Evolutionary conservation across 2,329 filamentous ascomycete species (phyloP).

Genomic region (Alternaria sp.): DNA sequence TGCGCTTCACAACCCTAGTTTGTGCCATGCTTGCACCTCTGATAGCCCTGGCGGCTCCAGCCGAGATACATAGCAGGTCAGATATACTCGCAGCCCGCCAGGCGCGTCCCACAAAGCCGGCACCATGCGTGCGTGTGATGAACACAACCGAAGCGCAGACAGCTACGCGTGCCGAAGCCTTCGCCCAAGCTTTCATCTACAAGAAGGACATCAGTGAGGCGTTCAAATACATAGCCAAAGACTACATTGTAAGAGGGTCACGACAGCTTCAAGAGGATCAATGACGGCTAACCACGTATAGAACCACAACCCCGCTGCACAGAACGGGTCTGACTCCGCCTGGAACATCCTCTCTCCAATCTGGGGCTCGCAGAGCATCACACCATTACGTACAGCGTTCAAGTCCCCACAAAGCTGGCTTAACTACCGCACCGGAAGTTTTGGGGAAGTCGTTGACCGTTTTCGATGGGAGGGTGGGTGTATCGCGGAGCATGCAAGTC

Average conservation of each 20-base stretch:
- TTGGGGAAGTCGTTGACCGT: constrained; percentile 37
- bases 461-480: constrained; percentile 42
- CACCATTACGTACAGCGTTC: constrained; percentile 30
- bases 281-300: constrained; percentile 3
- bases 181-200: constrained; percentile 39
- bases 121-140: constrained; percentile 29
- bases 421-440: constrained; percentile 27
- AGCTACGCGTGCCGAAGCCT: constrained; percentile 23
- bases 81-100: constrained; percentile 18
- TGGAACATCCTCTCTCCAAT: constrained; percentile 35
- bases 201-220: constrained; percentile 37
- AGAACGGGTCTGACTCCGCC: constrained; percentile 39
- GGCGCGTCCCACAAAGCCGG: constrained; percentile 25
- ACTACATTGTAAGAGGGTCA: constrained; percentile 32
- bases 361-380: constrained; percentile 31
- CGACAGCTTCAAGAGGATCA: not conserved
- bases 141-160: constrained; percentile 20
- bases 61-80: not conserved
- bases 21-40: constrained; percentile 22
- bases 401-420: constrained; percentile 33
- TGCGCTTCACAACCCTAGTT: constrained; percentile 27
- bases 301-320: constrained; percentile 39
- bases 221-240: constrained; percentile 34
- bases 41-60: constrained; percentile 22
- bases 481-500: constrained; percentile 43